Conservation (phyloP, 768 basidiomycete genomes). For the Mycena capillaripes region DNA sequence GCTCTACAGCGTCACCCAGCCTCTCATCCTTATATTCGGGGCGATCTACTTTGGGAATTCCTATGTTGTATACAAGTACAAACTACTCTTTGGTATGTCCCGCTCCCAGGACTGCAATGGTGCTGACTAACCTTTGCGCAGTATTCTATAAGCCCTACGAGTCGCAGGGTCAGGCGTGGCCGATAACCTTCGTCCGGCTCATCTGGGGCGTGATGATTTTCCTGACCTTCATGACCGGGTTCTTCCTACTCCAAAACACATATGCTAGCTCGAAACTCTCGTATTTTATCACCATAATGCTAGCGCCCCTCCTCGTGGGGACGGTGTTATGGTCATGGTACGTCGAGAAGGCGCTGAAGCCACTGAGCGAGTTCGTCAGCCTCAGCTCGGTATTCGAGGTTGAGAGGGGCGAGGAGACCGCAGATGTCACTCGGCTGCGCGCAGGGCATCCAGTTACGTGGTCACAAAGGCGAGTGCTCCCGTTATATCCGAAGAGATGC, state of each 20-base stretch:
- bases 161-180: conserved; percentile 98
- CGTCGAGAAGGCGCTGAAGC: conserved; percentile 74
- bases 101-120: not conserved
- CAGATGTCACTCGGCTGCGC: conserved; percentile 79
- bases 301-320: conserved; percentile 81
- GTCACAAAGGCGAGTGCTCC: conserved; percentile 80
- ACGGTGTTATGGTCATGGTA: conserved; percentile 89
- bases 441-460: conserved; percentile 90
- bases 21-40: conserved; percentile 94
- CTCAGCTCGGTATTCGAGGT: conserved; percentile 91
- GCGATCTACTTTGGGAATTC: conserved; percentile 96
- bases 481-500: not conserved
- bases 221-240: conserved; percentile 96
- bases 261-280: conserved; percentile 45
- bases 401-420: conserved; percentile 88
- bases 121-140: conserved; percentile 45
- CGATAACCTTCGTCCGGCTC: conserved; percentile 92
- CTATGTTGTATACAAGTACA: conserved; percentile 99
- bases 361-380: conserved; percentile 86
- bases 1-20: conserved; percentile 96
- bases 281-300: conserved; percentile 39
- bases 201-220: conserved; percentile 95
- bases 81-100: conserved; percentile 89
- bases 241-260: conserved; percentile 78
- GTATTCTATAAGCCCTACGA: conserved; percentile 99